These are phyloP conservation scores for Cyphellophora europaea DNA, from an alignment of 2,329 filamentous ascomycete species.

Conservation along the genomic window DNA sequence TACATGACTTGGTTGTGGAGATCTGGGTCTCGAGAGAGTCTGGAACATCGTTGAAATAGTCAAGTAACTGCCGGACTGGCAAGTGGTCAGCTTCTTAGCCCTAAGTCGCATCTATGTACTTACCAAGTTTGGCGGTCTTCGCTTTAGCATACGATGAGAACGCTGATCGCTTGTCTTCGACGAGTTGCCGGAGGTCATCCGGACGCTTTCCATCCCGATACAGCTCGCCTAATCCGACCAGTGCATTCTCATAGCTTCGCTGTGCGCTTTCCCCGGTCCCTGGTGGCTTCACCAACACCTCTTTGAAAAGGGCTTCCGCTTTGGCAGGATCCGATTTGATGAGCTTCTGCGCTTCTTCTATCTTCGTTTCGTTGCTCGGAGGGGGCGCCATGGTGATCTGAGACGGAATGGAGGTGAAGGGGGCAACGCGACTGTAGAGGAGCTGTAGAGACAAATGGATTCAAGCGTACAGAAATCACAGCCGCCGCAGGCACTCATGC, in stretches of 20 bases:
- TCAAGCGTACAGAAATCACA: too few relatives aligned
- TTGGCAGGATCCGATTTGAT: conserved; percentile 71
- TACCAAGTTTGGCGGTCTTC: conserved; percentile 96
- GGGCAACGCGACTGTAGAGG: conserved; percentile 5
- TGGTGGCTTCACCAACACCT: conserved; percentile 77
- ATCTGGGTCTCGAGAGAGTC: conserved; percentile 93
- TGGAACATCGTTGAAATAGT: conserved; percentile 88
- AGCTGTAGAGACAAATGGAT: too few relatives aligned
- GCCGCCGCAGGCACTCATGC: too few relatives aligned
- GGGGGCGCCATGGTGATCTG: conserved; percentile 35
- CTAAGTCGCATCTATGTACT: background rate
- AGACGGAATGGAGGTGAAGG: conserved; percentile 2
- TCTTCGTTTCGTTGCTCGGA: conserved; percentile 50
- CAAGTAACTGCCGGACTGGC: conserved; percentile 86
- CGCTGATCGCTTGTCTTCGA: conserved; percentile 81
- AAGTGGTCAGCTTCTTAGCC: conserved; percentile 6
- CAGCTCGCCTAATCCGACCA: conserved; percentile 83
- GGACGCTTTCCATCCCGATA: conserved; percentile 75
- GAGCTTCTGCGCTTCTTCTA: conserved; percentile 82
- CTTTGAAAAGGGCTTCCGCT: conserved; percentile 81
- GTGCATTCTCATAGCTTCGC: conserved; percentile 81
- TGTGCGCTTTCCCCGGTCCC: conserved; percentile 77
- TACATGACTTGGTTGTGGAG: conserved; percentile 93
- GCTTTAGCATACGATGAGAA: conserved; percentile 97
- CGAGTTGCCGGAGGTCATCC: conserved; percentile 77